Conservation (phyloP, 441 rosid genomes). For the Aquilaria agallochum region DNA sequence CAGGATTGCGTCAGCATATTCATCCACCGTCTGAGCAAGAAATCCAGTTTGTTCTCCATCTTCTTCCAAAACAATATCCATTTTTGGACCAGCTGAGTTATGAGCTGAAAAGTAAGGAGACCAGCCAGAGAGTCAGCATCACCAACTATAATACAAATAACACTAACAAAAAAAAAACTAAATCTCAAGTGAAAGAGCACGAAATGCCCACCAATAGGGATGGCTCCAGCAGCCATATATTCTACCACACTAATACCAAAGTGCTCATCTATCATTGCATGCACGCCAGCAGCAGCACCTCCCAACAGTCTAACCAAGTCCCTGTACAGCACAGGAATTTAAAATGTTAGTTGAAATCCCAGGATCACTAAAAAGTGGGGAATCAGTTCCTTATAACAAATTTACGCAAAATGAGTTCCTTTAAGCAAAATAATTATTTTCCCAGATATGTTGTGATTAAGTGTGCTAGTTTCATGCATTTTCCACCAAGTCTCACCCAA, state of each 20-base stretch:
- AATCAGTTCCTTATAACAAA: too few relatives aligned
- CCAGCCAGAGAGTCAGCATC: constrained; percentile 1
- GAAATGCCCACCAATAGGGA: constrained; percentile 67
- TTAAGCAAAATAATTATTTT: too few relatives aligned
- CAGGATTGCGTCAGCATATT: constrained; percentile 70
- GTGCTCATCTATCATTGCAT: constrained; percentile 92
- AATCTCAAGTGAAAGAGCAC: neutral
- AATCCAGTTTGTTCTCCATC: constrained; percentile 78
- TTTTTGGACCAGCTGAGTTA: constrained; percentile 88
- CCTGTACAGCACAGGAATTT: constrained; percentile 36
- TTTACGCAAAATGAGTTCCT: too few relatives aligned
- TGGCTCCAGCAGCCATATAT: constrained; percentile 94
- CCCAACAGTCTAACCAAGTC: constrained; percentile 69
- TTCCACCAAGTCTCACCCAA: too few relatives aligned
- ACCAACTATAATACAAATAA: neutral
- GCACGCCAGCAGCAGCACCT: constrained; percentile 72
- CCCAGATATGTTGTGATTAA: too few relatives aligned
- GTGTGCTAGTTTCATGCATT: too few relatives aligned
- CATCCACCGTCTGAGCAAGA: constrained; percentile 67
- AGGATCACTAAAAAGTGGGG: neutral
- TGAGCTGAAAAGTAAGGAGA: constrained; percentile 52
- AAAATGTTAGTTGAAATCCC: neutral
- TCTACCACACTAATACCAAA: constrained; percentile 92
- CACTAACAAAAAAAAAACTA: neutral
- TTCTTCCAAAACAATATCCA: constrained; percentile 91